Base-by-base conservation (phyloP, 176 grass and related monocot species). In the Aegilops tauschii region DNA sequence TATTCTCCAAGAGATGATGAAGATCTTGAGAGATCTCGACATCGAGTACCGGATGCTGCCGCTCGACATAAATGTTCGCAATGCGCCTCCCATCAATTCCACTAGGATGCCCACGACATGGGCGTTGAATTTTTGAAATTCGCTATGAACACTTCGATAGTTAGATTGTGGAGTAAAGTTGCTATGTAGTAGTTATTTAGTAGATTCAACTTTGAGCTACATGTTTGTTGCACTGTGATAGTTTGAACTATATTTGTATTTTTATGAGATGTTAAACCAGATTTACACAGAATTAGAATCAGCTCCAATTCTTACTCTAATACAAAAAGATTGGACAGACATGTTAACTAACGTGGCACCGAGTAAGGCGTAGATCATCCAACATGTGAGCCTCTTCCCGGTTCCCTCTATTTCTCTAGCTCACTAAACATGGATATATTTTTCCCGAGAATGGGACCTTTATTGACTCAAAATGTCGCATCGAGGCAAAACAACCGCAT, bases 21-120 rank as follows among this genome's bases (percentile, higher is more conserved):
- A 91, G 87, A 64, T 96, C 80, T 75, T 94, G 54, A 96, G n/a
- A 80, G 96, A 98, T 29, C 88, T 96, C 1, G 93, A 93, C 34
- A 98, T 98, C 18, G 96, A 98, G 82, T 98, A 96, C 72, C 86
- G 93, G 61, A 96, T 94, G 92, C 11, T 94, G 64, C 96, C 92
- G 8, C 87, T 93, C 16, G 96, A 98, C 80, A 76, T 98, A 65
- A 96, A 98, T 50, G 70, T 98, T 59, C 83, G 93, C 28, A 92
- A 88, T 28, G 87, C 94, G 44, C 93, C 92, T 9, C 49, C 61
- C 1, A 79, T 91, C 28, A 84, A 82, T 29, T 93, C 96, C 11
- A n/a, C 75, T 1, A 90, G 96, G 35, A 76, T 96, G 87, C 96
- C 96, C 4, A 87, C 93, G 9, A 98, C 88, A 11, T 96, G 93